phyloP scores from a whole-genome alignment of 768 basidiomycete species.

The Dioszegia hungarica region DNA sequence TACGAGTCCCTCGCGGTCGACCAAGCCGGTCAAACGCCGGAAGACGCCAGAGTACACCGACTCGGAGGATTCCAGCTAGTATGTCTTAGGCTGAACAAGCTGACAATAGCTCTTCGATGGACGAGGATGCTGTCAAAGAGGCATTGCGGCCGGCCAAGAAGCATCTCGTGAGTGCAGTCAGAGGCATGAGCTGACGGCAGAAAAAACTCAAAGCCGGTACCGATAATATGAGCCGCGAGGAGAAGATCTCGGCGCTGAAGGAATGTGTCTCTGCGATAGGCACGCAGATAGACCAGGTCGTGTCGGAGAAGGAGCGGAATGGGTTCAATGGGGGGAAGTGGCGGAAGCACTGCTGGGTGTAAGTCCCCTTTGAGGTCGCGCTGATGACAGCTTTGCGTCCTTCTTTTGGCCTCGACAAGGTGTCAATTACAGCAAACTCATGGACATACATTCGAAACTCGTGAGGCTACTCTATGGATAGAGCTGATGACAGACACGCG shows the following conservation, averaged over 20 bases:
- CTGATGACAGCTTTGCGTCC: constrained; percentile 69
- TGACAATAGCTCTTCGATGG: constrained; percentile 77
- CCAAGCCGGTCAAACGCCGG: constrained; percentile 71
- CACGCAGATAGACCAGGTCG: constrained; percentile 77
- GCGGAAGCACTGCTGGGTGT: constrained; percentile 96
- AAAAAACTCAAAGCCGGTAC: constrained; percentile 94
- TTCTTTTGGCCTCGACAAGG: constrained; percentile 93
- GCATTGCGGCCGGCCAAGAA: constrained; percentile 94
- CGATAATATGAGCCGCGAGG: constrained; percentile 86
- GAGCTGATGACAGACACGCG: constrained; percentile 14
- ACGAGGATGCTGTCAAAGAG: constrained; percentile 86
- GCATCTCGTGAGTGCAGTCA: constrained; percentile 63
- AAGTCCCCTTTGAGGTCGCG: constrained; percentile 49
- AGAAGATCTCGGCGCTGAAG: constrained; percentile 92
- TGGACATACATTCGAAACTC: constrained; percentile 95
- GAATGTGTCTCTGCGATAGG: constrained; percentile 93
- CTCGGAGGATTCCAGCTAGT: constrained; percentile 87
- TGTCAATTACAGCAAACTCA: constrained; percentile 84
- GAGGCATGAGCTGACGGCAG: constrained; percentile 51
- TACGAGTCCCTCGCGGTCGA: neutral
- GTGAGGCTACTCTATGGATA: constrained; percentile 36
- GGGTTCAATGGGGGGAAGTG: constrained; percentile 82
- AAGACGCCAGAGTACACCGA: constrained; percentile 97
- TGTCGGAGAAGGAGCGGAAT: constrained; percentile 66
- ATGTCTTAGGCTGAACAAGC: constrained; percentile 44